Percentiles rank a stretch among this genome's conserved stretches.
Evolutionary conservation across 768 basidiomycete genomes (phyloP).

Genomic region (Tylopilus plumbeoviolaceoides): DNA sequence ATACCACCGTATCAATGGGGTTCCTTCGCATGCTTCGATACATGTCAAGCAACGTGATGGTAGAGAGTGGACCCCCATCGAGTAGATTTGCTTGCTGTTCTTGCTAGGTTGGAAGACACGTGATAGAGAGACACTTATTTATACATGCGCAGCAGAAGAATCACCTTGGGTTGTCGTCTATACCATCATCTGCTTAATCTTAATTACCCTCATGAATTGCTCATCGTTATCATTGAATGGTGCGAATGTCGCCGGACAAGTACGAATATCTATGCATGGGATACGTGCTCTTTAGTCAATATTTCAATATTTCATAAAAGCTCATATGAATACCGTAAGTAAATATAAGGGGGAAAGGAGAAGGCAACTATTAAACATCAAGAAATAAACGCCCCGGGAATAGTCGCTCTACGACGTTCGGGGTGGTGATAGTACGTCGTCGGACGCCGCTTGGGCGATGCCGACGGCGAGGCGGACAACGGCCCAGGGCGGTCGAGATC

Average conservation of each 20-base stretch:
- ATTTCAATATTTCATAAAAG: no score
- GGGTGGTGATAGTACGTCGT: slow-evolving; percentile 87
- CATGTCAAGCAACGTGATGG: slow-evolving; percentile 47
- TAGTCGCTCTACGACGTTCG: slow-evolving; percentile 48
- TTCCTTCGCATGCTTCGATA: slow-evolving; percentile 77
- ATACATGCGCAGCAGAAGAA: slow-evolving; percentile 8
- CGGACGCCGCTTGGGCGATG: slow-evolving; percentile 54
- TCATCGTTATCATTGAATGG: no score
- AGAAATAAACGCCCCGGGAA: slow-evolving; percentile 56
- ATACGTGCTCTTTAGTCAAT: no score
- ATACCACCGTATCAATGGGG: slow-evolving; percentile 86
- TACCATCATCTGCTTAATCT: slow-evolving; percentile 26
- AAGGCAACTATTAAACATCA: slow-evolving; percentile 3
- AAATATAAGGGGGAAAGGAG: background rate
- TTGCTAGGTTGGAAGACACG: background rate
- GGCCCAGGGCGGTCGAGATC: slow-evolving; percentile 11
- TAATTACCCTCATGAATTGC: slow-evolving; percentile 9
- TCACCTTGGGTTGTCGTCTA: slow-evolving; percentile 8
- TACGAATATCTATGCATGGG: no score
- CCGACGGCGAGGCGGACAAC: slow-evolving; percentile 21
- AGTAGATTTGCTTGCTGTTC: slow-evolving; percentile 8
- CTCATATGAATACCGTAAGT: slow-evolving; percentile 1
- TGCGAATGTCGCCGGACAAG: no score
- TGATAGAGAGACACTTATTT: background rate
- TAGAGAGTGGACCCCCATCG: slow-evolving; percentile 24